Evolutionary conservation across 225 moss, liverwort and hornwort species (phyloP), one percentile per base, ranked within the genome.

Genomic region (Physcomitrellopsis africana): DNA sequence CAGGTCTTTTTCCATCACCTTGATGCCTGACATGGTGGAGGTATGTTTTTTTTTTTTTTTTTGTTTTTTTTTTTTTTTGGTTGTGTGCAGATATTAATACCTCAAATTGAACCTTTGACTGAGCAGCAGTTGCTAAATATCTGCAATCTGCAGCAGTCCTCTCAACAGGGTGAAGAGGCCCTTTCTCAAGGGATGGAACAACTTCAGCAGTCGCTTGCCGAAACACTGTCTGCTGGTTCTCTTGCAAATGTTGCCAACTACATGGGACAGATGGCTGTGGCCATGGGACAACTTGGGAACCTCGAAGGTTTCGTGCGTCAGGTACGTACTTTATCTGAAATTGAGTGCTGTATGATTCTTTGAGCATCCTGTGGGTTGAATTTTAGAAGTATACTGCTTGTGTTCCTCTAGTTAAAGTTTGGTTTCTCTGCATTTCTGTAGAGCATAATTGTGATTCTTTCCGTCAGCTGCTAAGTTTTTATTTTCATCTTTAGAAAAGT

Each of bases 231-330:
- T 49, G 92, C 88, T 65, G 94, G 97, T 46, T 90, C 94, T 11
- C 84, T 93, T 60, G 80, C 94, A 22, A 99, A 99, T 73, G 94
- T 99, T 52, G 97, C 94, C 45, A 99, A 99, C 67, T 99, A 99
- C 73, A 99, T 99, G 97, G 97, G 97, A 72, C 97, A 99, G 84
- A 99, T 99, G 97, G 97, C 97, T 23, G 88, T 99, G 91, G 97
- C 97, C 56, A 99, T 99, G 97, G 84, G 89, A 49, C 94, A 99
- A 86, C 91, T 99, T 65, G 90, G 93, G 56, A 92, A 93, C 42
- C 82, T 99, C 16, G 97, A 99, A 81, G 84, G 84, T 53, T 95
- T 99, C 62, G 97, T 99, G 53, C 97, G 93, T 47, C 97, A 99
- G 97, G 97, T 99, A 77, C 51, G 52, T 17, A 37, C 19, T 48